phyloP scores from a whole-genome alignment of 345 rosid genomes.

The Citrus glauca region DNA sequence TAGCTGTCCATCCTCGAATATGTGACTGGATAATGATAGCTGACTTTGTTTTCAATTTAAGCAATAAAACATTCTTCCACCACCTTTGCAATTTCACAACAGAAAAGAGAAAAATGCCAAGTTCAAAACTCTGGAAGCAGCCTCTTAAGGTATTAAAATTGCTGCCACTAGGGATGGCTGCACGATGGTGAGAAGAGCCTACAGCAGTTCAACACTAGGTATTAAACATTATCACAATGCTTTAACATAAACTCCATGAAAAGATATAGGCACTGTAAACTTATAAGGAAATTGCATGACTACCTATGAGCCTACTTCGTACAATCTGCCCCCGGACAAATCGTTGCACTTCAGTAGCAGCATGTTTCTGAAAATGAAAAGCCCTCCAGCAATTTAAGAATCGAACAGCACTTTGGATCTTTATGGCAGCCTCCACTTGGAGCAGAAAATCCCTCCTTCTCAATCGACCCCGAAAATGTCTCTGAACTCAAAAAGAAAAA shows the following conservation, averaged over 20 bases:
- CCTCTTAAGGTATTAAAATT: slow-evolving; percentile 19
- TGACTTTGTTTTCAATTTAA: slow-evolving; percentile 43
- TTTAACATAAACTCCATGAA: neutral
- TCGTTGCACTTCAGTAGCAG: slow-evolving; percentile 59
- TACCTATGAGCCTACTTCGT: slow-evolving; percentile 66
- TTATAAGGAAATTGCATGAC: slow-evolving; percentile 11
- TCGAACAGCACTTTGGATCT: slow-evolving; percentile 58
- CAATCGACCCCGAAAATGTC: slow-evolving; percentile 58
- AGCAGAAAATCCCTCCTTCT: slow-evolving; percentile 43
- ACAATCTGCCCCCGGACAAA: slow-evolving; percentile 48
- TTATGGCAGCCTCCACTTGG: slow-evolving; percentile 40
- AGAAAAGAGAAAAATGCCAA: slow-evolving; percentile 25
- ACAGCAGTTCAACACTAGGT: slow-evolving; percentile 16
- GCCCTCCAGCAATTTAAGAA: slow-evolving; percentile 30
- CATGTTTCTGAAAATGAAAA: slow-evolving; percentile 36
- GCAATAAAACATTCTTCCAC: slow-evolving; percentile 61
- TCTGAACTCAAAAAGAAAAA: slow-evolving; percentile 33
- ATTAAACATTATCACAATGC: slow-evolving; percentile 2
- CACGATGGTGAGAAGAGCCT: slow-evolving; percentile 39
- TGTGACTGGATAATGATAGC: slow-evolving; percentile 55
- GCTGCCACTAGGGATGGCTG: slow-evolving; percentile 12
- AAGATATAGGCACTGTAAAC: slow-evolving; percentile 3
- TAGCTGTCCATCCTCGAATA: slow-evolving; percentile 55
- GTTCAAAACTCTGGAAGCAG: slow-evolving; percentile 26
- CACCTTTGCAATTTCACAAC: slow-evolving; percentile 74